Conservation (phyloP, 495 filamentous ascomycete species). For the Rusavskia elegans region DNA sequence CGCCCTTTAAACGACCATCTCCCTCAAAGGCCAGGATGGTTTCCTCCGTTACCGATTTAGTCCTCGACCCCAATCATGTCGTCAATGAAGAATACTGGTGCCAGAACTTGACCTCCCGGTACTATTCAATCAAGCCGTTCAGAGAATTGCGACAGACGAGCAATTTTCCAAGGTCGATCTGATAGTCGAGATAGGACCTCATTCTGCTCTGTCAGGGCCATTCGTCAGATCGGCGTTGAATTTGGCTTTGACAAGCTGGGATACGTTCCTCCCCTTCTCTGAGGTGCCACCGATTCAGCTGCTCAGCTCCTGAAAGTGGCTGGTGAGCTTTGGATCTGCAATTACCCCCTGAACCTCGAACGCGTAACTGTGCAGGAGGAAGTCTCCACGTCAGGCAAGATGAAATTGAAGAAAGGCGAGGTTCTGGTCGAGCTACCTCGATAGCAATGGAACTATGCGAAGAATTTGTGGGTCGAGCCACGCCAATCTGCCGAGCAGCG, state of each 20-base stretch:
- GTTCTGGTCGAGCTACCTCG: constrained; percentile 25
- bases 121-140: constrained; percentile 23
- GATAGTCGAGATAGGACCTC: constrained; percentile 45
- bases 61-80: background rate
- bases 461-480: constrained; percentile 9
- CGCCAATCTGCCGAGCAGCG: background rate
- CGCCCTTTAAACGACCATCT: background rate
- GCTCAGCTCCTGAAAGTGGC: constrained; percentile 18
- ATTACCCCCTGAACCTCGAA: constrained; percentile 13
- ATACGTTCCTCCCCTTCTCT: too few relatives aligned
- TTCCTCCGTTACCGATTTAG: constrained; percentile 3
- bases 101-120: constrained; percentile 30
- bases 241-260: constrained; percentile 14
- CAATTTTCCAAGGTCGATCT: background rate
- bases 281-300: constrained; percentile 2
- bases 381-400: background rate
- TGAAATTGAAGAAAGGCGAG: background rate
- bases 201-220: constrained; percentile 38
- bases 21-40: constrained; percentile 1
- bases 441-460: constrained; percentile 28
- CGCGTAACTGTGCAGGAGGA: constrained; percentile 8
- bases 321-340: constrained; percentile 20
- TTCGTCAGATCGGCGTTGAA: constrained; percentile 34
- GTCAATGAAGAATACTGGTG: constrained; percentile 25
- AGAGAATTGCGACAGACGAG: background rate